Evolutionary conservation across 2,329 filamentous ascomycete genomes (phyloP), one percentile per base, ranked within the genome.

Genomic region (Penicillium concentricum): DNA sequence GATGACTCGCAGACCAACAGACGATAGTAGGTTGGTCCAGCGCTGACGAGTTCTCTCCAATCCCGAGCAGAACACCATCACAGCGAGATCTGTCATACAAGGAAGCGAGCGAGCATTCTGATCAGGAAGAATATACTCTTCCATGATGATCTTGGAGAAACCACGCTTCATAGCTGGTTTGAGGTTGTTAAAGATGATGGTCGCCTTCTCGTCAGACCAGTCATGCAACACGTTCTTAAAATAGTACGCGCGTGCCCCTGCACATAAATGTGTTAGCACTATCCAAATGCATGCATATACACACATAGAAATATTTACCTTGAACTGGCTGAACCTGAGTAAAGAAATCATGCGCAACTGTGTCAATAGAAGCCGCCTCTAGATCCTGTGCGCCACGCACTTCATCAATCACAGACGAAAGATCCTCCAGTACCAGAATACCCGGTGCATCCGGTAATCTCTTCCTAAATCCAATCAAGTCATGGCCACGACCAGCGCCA

Each of bases 401-500:
- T n/a, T 66, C 58, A 41, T 69, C 62, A 51, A 73, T 61, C 24
- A 81, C 76, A 3, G 66, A 57, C 0, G 75, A 68, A 3, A 79
- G 68, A 60, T 83, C 81, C 57, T 83, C 78, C 0, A 82, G 65
- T 2, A 83, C 63, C 1, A 82, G 65, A 10, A 70, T 69, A 4
- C 79, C 79, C 0, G 74, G 70, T 0, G 67, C 65, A 1, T 72
- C 52, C 0, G 76, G 73, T 46, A 75, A 73, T 41, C 72, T 67
- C 0, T 62, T 51, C 10, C 55, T 67, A 57, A 80, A 74, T 26
- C 69, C 66, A 3, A 67, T 59, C 10, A 77, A 51, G 57, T 78
- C 72, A 59, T 78, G 74, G 3, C 77, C 78, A 0, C 70, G 58
- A 9, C 71, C 69, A n/a, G 75, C 78, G 8, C 75, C 77, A 7